These are phyloP conservation scores for Tetradesmus lagerheimii DNA, from an alignment of 139 green algal species.

Conservation along the genomic window DNA sequence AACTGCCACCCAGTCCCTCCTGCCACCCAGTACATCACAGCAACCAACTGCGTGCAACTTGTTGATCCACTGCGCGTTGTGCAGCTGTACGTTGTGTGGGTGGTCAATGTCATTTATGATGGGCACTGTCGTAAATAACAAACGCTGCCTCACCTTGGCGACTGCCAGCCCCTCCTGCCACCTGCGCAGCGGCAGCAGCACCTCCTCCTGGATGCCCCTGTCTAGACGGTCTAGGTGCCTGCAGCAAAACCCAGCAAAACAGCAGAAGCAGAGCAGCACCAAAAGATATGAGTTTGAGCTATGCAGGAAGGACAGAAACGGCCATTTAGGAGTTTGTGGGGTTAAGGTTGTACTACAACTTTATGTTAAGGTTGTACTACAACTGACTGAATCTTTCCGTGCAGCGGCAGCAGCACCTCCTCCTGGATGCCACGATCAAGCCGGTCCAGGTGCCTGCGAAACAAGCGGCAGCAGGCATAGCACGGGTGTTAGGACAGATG, in stretches of 20 bases:
- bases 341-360: background rate
- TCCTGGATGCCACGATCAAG: background rate
- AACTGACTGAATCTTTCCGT: no score
- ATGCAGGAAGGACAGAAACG: no score
- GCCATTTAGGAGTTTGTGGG: no score
- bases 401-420: background rate
- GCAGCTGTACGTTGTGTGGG: no score
- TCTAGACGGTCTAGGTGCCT: conserved; percentile 12
- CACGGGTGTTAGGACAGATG: no score
- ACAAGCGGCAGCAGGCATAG: background rate
- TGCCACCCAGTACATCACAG: no score
- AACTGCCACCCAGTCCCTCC: no score
- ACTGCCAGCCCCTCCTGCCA: conserved; percentile 66
- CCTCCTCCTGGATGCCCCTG: background rate
- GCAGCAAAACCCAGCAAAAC: background rate
- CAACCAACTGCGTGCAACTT: no score
- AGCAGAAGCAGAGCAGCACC: background rate
- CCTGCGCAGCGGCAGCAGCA: conserved; percentile 55
- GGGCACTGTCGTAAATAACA: background rate
- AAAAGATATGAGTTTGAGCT: no score
- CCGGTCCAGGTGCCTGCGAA: background rate
- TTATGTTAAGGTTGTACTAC: no score
- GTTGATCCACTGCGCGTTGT: no score
- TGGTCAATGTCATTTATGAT: no score
- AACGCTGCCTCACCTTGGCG: conserved; percentile 45